A percentile compares a stretch with the other conserved stretches of the same genome.
These are phyloP conservation scores for Cardiospermum halicacabum DNA, from an alignment of 345 rosid genomes.

Conservation along the genomic window DNA sequence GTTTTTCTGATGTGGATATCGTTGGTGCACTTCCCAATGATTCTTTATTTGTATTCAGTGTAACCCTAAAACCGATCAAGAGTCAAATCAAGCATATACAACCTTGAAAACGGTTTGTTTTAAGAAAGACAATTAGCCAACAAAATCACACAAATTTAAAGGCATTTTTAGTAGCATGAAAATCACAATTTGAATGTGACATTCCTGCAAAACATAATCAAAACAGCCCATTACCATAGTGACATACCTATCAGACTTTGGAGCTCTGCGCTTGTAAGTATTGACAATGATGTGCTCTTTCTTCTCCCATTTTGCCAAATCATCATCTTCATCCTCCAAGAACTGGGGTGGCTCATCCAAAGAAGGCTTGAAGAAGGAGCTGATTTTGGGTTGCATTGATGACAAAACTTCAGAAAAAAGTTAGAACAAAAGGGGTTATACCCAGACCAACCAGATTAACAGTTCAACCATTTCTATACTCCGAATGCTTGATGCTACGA, in stretches of 20 bases:
- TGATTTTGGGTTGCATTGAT: slow-evolving; percentile 70
- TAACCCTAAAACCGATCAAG: not conserved
- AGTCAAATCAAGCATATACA: no score
- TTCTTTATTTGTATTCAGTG: slow-evolving; percentile 6
- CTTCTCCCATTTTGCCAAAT: slow-evolving; percentile 36
- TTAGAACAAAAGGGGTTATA: no score
- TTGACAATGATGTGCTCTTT: slow-evolving; percentile 30
- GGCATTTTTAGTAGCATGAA: not conserved
- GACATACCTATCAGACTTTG: slow-evolving; percentile 32
- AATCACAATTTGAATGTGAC: not conserved
- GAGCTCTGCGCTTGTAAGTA: slow-evolving; percentile 49
- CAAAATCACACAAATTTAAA: not conserved
- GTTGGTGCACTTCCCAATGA: slow-evolving; percentile 2
- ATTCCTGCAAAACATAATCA: not conserved
- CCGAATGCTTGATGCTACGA: no score
- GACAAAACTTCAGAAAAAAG: no score
- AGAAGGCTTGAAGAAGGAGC: slow-evolving; percentile 61
- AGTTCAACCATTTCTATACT: no score
- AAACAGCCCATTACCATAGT: not conserved
- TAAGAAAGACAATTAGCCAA: not conserved
- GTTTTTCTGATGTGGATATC: slow-evolving; percentile 16
- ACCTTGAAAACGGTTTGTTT: no score
- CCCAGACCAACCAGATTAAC: no score
- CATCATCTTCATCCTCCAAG: slow-evolving; percentile 29
- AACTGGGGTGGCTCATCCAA: slow-evolving; percentile 16